A percentile compares a stretch with the other conserved stretches of the same genome.
phyloP scores from a whole-genome alignment of 306 rosid species.

The Senna siamea region DNA sequence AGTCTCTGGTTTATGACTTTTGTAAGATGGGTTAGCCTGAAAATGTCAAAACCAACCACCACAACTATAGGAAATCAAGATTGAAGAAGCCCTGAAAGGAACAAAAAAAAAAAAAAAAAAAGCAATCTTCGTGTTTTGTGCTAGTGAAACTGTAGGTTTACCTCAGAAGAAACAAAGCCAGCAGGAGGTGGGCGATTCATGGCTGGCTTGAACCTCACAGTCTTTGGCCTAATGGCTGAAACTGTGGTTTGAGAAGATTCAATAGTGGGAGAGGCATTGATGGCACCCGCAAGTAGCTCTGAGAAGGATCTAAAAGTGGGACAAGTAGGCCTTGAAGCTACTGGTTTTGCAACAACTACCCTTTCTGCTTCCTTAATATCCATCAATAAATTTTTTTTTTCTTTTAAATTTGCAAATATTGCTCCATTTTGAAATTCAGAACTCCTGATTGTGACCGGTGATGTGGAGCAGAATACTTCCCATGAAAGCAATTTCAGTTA shows the following conservation, averaged over 20 bases:
- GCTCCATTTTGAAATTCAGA: not conserved
- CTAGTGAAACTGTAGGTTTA: conserved; percentile 48
- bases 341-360: conserved; percentile 80
- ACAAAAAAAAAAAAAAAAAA: not conserved
- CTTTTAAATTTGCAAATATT: not conserved
- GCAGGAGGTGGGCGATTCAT: conserved; percentile 43
- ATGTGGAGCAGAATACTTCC: not conserved
- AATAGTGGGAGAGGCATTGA: conserved; percentile 58
- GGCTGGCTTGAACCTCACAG: conserved; percentile 79
- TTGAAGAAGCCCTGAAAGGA: conserved; percentile 18
- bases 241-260: conserved; percentile 64
- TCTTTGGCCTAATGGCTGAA: conserved; percentile 92
- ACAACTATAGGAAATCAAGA: conserved; percentile 37
- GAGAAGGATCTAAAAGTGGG: conserved; percentile 83
- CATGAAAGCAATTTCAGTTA: not conserved
- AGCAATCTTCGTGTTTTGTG: conserved; percentile 1
- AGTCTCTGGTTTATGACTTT: conserved; percentile 49
- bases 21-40: conserved; percentile 62
- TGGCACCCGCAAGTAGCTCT: conserved; percentile 87
- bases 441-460: not conserved
- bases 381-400: conserved; percentile 46
- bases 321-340: conserved; percentile 87
- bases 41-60: conserved; percentile 27
- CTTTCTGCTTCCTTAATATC: conserved; percentile 77
- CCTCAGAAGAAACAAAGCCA: conserved; percentile 68